Evolutionary conservation across 2,329 filamentous ascomycete genomes (phyloP).

Genomic region (Rugonectria rugulosa): DNA sequence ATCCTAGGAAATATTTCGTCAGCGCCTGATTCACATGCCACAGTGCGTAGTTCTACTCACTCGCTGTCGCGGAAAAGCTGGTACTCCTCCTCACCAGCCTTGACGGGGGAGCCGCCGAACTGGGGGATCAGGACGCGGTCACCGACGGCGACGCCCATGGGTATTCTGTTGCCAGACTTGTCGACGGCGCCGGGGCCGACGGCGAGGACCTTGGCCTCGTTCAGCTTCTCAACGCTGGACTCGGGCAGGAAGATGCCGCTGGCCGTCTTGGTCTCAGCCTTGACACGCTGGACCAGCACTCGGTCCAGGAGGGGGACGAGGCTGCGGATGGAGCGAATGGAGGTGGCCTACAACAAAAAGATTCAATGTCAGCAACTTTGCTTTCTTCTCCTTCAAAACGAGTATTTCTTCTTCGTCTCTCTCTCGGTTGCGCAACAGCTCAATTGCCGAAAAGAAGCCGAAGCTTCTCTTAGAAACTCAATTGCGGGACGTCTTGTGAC

Average conservation of each 20-base stretch:
- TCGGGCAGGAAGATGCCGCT: slow-evolving; percentile 98
- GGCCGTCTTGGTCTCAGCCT: slow-evolving; percentile 96
- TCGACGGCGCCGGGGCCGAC: slow-evolving; percentile 90
- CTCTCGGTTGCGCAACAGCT: slow-evolving; percentile 1
- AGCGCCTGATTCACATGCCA: slow-evolving; percentile 9
- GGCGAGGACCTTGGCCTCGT: slow-evolving; percentile 95
- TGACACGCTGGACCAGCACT: slow-evolving; percentile 96
- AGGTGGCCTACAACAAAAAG: slow-evolving; percentile 60
- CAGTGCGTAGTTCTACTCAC: slow-evolving; percentile 66
- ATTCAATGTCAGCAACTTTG: slow-evolving; percentile 13
- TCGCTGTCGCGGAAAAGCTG: slow-evolving; percentile 96
- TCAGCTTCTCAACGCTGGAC: slow-evolving; percentile 96
- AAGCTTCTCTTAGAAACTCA: slow-evolving; percentile 11
- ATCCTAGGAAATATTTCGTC: slow-evolving; percentile 64
- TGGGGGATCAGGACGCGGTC: slow-evolving; percentile 97
- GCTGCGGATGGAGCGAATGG: slow-evolving; percentile 93
- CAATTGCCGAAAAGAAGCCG: slow-evolving; percentile 35
- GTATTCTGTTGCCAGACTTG: slow-evolving; percentile 87
- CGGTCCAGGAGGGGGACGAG: slow-evolving; percentile 97
- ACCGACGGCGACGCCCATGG: slow-evolving; percentile 81
- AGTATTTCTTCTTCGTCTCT: background rate
- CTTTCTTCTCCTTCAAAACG: background rate
- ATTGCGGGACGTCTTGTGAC: too few relatives aligned
- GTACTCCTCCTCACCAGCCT: slow-evolving; percentile 97
- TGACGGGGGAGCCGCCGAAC: slow-evolving; percentile 94